phyloP scores from a whole-genome alignment of 139 green algal genomes.

The Astrephomene gubernaculifera region DNA sequence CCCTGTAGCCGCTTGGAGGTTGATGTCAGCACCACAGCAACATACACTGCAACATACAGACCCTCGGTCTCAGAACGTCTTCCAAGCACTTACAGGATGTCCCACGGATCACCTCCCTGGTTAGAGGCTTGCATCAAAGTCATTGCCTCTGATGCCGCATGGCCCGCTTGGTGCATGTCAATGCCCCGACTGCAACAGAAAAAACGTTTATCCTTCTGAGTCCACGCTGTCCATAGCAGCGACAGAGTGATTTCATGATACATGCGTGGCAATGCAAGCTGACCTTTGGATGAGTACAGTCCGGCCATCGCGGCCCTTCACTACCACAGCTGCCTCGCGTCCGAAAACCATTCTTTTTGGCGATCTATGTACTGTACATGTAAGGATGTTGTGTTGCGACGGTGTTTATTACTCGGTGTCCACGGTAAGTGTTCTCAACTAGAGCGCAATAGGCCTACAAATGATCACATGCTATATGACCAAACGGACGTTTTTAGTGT shows the following conservation, averaged over 20 bases:
- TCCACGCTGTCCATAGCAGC: no score
- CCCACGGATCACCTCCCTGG: not conserved
- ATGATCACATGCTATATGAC: no score
- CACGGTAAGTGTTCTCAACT: no score
- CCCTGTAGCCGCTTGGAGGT: not conserved
- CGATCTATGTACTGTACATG: no score
- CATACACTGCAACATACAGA: not conserved
- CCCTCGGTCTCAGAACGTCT: not conserved
- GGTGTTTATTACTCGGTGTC: no score
- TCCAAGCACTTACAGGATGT: slow-evolving; percentile 12
- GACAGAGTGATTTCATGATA: not conserved
- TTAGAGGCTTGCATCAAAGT: not conserved
- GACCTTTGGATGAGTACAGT: slow-evolving; percentile 31
- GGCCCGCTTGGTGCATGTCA: not conserved
- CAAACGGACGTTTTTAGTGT: no score
- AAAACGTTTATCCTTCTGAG: no score
- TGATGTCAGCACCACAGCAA: not conserved
- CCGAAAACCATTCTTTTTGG: slow-evolving; percentile 48
- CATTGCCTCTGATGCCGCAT: slow-evolving; percentile 4
- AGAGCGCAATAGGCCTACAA: no score
- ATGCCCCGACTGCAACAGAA: slow-evolving; percentile 20
- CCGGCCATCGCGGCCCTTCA: slow-evolving; percentile 20
- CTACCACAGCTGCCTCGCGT: slow-evolving; percentile 3
- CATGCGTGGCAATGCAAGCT: not conserved
- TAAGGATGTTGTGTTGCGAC: no score